Conservation (phyloP, 2,329 filamentous ascomycete species). For the Stemphylium lycopersici region DNA sequence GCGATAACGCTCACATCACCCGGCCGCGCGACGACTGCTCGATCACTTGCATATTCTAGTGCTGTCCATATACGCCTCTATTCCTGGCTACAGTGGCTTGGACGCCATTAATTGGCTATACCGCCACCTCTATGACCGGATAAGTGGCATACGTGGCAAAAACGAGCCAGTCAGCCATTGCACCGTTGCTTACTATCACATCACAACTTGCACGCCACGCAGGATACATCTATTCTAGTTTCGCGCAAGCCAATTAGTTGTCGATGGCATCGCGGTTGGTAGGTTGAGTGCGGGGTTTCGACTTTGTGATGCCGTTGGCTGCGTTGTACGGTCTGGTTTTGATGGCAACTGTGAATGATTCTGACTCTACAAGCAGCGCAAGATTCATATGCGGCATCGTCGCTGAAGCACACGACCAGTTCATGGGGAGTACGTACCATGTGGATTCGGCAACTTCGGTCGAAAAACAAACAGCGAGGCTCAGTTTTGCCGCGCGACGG, state of each 20-base stretch:
- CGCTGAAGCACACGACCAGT: not conserved
- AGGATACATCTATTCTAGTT: not conserved
- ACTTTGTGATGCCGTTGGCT: no score
- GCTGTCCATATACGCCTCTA: conserved; percentile 2
- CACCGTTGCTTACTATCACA: conserved; percentile 9
- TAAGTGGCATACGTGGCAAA: conserved; percentile 13
- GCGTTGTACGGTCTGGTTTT: no score
- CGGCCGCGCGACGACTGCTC: conserved; percentile 2
- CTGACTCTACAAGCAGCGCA: no score
- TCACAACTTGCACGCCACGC: not conserved
- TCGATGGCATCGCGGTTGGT: no score
- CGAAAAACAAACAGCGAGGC: conserved; percentile 3
- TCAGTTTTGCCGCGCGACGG: not conserved
- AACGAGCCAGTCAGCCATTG: conserved; percentile 9
- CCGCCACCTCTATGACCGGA: conserved; percentile 6
- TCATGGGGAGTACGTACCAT: not conserved
- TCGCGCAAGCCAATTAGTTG: no score
- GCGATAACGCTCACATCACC: conserved; percentile 3
- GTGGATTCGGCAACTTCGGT: conserved; percentile 8
- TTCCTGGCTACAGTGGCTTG: not conserved
- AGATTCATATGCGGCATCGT: not conserved
- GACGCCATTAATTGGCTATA: conserved; percentile 13
- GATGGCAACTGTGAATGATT: no score
- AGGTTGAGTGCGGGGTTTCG: no score
- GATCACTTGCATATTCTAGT: conserved; percentile 11